Conservation (phyloP, 2,329 filamentous ascomycete genomes). For the Madurella mycetomatis region DNA sequence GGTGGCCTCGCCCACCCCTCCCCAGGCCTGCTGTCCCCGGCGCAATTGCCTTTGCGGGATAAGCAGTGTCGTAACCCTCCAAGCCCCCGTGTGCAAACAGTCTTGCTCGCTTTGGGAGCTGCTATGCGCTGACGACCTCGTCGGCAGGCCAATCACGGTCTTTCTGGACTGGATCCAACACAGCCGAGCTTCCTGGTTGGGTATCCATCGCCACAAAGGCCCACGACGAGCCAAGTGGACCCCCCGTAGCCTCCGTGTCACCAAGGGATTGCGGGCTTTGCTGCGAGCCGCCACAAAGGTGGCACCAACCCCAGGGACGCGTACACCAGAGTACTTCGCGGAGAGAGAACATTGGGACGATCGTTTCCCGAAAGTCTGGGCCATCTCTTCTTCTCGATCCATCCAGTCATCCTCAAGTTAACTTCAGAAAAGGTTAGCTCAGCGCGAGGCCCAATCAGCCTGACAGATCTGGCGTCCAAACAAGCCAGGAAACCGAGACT, state of each 20-base stretch:
- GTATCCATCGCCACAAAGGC: constrained; percentile 7
- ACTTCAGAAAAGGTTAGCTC: background rate
- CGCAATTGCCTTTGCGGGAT: background rate
- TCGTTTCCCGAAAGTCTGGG: constrained; percentile 2
- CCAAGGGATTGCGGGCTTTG: background rate
- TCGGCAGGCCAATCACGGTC: constrained; percentile 16
- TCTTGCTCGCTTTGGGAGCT: background rate
- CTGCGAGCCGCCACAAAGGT: background rate
- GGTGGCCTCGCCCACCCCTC: constrained; percentile 12
- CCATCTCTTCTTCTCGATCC: background rate
- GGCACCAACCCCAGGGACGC: too few species aligned
- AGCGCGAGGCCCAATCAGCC: background rate
- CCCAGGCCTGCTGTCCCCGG: background rate
- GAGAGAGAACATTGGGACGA: constrained; percentile 4
- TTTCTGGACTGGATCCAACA: constrained; percentile 4
- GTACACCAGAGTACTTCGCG: too few species aligned
- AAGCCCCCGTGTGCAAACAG: background rate
- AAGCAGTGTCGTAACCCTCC: background rate
- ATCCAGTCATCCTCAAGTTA: background rate
- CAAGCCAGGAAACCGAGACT: background rate
- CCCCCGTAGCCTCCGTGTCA: background rate
- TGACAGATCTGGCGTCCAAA: background rate
- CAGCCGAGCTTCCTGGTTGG: background rate
- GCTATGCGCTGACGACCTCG: background rate
- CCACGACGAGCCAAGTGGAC: background rate